Evolutionary conservation across 768 basidiomycete species (phyloP), one percentile per base, ranked within the genome.

Genomic region (Termitomyces sp.): DNA sequence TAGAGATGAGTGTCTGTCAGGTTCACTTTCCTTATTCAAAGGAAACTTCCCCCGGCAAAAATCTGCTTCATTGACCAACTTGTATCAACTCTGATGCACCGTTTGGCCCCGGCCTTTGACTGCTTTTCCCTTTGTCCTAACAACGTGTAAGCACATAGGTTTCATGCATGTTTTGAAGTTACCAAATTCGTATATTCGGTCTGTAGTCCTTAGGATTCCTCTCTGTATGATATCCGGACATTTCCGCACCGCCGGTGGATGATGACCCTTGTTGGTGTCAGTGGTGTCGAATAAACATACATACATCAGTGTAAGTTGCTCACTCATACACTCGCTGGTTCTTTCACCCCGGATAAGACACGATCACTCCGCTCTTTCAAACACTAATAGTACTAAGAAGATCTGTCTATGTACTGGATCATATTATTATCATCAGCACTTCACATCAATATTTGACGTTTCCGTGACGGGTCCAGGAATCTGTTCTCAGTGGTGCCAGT

Each of bases 361-460:
- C 20, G 24, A 52, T 46, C 42, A 53, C 33, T 56, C 34, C 42
- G 13, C 33, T 37, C 49, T 26, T 42, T 52, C 37, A 42, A 42
- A 14, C 46, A 16, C 30, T 22, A 43, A 16, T 33, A 49, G 20
- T 56, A 7, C 56, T 36, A 47, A 33, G 42, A 53, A 52, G 36
- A 56, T 49, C 36, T 56, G 39, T 46, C n/a, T n/a, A n/a, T n/a
- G 34, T 48, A 49, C 42, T 53, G 42, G 55, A 53, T 56, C 55
- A 53, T 53, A 37, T 60, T 26, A 53, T 53, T 43, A 56, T 42
- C 39, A 40, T 3, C 13, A n/a, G n/a, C 44, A 39, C 40, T 32
- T 27, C 49, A 47, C 55, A 59, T 62, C 61, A 56, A 24, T 55
- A 59, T 55, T 43, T 59, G 61, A 59, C 57, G 49, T 62, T 36